Evolutionary conservation across 2,329 filamentous ascomycete genomes (phyloP).

Genomic region (Penicillium sp.): DNA sequence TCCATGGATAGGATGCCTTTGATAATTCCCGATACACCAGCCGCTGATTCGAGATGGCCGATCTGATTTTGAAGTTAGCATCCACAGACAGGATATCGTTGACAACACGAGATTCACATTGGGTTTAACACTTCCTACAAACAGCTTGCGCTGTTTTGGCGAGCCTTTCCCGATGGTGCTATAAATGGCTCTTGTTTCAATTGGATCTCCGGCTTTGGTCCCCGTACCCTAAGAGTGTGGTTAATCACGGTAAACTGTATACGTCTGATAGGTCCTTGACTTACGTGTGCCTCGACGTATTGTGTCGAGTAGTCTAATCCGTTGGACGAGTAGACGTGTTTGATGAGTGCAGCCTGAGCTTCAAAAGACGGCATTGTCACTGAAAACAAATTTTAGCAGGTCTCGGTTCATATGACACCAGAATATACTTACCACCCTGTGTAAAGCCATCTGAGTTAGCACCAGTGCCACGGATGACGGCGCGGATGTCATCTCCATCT

Average conservation of each 20-base stretch:
- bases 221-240: slow-evolving; percentile 29
- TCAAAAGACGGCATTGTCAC: neutral
- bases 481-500: slow-evolving; percentile 24
- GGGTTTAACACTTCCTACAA: neutral
- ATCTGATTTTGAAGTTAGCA: neutral
- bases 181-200: slow-evolving; percentile 21
- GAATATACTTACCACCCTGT: neutral
- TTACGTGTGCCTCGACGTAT: slow-evolving; percentile 36
- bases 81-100: neutral
- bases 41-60: slow-evolving; percentile 1
- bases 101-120: neutral
- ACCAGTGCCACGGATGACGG: slow-evolving; percentile 12
- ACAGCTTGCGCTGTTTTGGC: neutral
- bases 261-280: neutral
- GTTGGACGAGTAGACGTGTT: neutral
- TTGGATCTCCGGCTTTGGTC: slow-evolving; percentile 36
- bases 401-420: neutral
- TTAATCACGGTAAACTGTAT: neutral
- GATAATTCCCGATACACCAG: slow-evolving; percentile 2
- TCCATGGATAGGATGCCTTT: slow-evolving; percentile 2
- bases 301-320: slow-evolving; percentile 22
- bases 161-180: neutral
- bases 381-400: neutral
- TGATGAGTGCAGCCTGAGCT: neutral
- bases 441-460: neutral